Evolutionary conservation across 2,329 filamentous ascomycete species (phyloP).

Genomic region (Aspergillus cejpii): DNA sequence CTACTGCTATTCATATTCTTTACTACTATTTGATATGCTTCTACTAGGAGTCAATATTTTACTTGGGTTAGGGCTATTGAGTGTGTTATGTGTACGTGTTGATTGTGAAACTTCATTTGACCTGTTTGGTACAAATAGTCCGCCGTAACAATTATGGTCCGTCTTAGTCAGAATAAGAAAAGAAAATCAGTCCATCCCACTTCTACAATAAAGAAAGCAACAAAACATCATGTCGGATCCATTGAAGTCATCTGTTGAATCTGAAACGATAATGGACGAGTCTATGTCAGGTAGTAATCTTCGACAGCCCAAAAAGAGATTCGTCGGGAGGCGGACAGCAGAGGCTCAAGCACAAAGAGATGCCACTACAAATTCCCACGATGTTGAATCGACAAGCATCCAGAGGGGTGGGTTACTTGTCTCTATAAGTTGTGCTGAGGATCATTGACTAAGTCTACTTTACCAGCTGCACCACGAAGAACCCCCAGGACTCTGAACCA

Average conservation of each 20-base stretch:
- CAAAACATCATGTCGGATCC: constrained; percentile 1
- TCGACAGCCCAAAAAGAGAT: constrained; percentile 80
- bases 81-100: too few relatives aligned
- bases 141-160: constrained; percentile 1
- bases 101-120: too few relatives aligned
- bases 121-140: too few relatives aligned
- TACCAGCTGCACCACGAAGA: constrained; percentile 62
- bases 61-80: too few relatives aligned
- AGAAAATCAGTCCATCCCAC: constrained; percentile 13
- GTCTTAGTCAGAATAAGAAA: constrained; percentile 13
- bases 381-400: constrained; percentile 54
- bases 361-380: constrained; percentile 52
- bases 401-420: constrained; percentile 32
- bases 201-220: neutral
- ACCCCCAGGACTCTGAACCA: constrained; percentile 79
- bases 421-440: constrained; percentile 7
- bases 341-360: constrained; percentile 50
- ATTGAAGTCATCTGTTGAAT: neutral
- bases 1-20: too few relatives aligned
- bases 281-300: constrained; percentile 12
- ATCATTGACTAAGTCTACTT: constrained; percentile 1
- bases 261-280: constrained; percentile 7
- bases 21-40: too few relatives aligned
- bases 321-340: constrained; percentile 75
- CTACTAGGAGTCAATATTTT: too few relatives aligned